Conservation (phyloP, 148 eudicot genomes). For the Vaccinium macrocarpon region DNA sequence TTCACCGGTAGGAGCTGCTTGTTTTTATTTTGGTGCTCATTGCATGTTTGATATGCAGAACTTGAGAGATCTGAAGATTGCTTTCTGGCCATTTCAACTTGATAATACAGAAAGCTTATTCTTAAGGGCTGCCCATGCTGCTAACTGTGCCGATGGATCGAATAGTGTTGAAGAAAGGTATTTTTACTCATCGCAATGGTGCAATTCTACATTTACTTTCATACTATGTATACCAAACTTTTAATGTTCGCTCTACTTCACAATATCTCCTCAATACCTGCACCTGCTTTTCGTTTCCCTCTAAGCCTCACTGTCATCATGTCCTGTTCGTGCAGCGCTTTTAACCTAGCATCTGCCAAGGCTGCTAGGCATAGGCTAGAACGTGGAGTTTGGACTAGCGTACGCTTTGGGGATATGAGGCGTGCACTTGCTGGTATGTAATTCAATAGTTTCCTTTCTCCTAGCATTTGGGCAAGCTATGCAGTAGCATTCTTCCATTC, state of each 20-base stretch:
- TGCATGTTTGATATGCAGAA: constrained; percentile 36
- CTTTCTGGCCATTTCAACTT: constrained; percentile 91
- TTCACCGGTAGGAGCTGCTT: background rate
- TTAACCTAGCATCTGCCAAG: constrained; percentile 79
- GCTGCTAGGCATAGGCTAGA: constrained; percentile 88
- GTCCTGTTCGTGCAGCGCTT: constrained; percentile 39
- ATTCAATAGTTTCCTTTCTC: background rate
- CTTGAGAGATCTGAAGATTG: constrained; percentile 66
- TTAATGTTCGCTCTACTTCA: background rate
- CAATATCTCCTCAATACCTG: background rate
- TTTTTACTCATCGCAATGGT: background rate
- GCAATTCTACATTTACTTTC: background rate
- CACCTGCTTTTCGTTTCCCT: background rate
- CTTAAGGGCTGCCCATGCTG: constrained; percentile 83
- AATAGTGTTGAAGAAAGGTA: constrained; percentile 43
- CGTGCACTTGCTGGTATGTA: constrained; percentile 78
- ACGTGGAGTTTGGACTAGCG: constrained; percentile 94
- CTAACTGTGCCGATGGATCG: constrained; percentile 52
- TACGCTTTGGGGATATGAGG: constrained; percentile 82
- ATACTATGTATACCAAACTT: background rate
- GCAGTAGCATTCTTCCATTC: background rate
- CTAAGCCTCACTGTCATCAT: constrained; percentile 9
- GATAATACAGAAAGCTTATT: constrained; percentile 63
- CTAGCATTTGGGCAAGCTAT: background rate
- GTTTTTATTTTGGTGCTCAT: constrained; percentile 12